These are phyloP conservation scores for Colletotrichum limetticola DNA, from an alignment of 2,329 filamentous ascomycete species.

Conservation along the genomic window DNA sequence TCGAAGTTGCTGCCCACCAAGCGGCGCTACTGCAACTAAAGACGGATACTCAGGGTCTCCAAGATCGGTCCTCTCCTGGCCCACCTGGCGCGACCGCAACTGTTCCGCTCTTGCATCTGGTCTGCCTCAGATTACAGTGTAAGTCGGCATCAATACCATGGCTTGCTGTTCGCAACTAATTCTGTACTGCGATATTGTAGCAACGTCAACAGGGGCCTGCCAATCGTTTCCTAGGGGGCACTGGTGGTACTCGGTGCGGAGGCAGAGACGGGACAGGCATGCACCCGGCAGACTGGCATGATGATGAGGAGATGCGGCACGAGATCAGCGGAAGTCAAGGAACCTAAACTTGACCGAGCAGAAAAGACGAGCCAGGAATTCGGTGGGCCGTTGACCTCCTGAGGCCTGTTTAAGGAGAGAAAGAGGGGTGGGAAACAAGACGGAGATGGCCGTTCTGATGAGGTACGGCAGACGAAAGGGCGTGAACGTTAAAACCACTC, in stretches of 20 bases:
- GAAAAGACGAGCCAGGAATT: background rate
- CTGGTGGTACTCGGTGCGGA: slow-evolving; percentile 25
- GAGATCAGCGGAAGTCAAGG: slow-evolving; percentile 18
- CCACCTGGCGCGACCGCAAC: background rate
- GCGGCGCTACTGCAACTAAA: background rate
- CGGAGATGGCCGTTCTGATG: slow-evolving; percentile 2
- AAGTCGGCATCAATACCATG: background rate
- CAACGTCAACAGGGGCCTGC: background rate
- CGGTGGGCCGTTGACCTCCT: background rate
- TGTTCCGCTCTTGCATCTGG: slow-evolving; percentile 42
- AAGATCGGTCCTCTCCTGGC: background rate
- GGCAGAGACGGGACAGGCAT: slow-evolving; percentile 19
- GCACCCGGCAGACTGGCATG: slow-evolving; percentile 20
- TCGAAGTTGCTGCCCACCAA: background rate
- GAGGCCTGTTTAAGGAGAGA: background rate
- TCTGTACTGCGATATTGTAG: background rate
- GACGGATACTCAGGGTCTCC: background rate
- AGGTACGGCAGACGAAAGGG: background rate
- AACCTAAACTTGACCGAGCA: slow-evolving; percentile 6
- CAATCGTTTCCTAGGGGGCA: background rate
- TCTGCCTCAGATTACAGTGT: background rate
- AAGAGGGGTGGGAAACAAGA: slow-evolving; percentile 24
- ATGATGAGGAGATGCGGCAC: slow-evolving; percentile 32
- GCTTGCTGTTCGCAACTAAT: slow-evolving; percentile 36
- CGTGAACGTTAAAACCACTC: background rate